A percentile compares a stretch with the other conserved stretches of the same genome.
Conservation (phyloP, 2,329 filamentous ascomycete species). For the Apiospora arundinis region DNA sequence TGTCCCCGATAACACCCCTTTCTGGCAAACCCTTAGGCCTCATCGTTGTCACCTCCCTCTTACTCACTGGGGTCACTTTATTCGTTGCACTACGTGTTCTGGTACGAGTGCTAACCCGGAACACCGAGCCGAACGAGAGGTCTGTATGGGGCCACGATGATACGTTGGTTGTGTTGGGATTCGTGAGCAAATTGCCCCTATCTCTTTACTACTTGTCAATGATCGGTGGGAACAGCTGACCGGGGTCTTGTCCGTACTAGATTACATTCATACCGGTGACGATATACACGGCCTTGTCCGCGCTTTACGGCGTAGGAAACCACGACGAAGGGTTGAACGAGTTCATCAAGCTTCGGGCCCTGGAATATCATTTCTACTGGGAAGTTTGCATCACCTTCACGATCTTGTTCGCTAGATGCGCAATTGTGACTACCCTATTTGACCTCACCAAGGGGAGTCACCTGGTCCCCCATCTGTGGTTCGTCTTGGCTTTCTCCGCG, state of each 20-base stretch:
- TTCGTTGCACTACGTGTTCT: background rate
- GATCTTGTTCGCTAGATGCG: background rate
- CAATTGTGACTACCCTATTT: background rate
- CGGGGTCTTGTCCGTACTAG: background rate
- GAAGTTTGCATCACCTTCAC: background rate
- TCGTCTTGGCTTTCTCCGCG: background rate
- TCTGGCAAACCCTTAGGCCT: background rate
- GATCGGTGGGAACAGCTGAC: background rate
- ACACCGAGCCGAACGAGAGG: background rate
- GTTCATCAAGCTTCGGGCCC: background rate
- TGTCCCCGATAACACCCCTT: background rate
- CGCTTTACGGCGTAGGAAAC: background rate
- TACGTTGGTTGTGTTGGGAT: background rate
- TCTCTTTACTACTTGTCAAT: background rate
- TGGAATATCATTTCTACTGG: slow-evolving; percentile 7
- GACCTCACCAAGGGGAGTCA: background rate
- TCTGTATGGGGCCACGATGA: background rate
- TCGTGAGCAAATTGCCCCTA: background rate
- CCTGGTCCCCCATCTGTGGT: background rate
- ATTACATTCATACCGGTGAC: background rate
- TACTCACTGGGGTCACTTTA: background rate
- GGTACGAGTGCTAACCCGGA: background rate
- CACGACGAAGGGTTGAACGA: background rate
- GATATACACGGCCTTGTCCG: background rate
- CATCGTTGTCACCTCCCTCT: background rate